These are phyloP conservation scores for Solanum hybrid DNA, from an alignment of 305 asterid species.

Conservation along the genomic window DNA sequence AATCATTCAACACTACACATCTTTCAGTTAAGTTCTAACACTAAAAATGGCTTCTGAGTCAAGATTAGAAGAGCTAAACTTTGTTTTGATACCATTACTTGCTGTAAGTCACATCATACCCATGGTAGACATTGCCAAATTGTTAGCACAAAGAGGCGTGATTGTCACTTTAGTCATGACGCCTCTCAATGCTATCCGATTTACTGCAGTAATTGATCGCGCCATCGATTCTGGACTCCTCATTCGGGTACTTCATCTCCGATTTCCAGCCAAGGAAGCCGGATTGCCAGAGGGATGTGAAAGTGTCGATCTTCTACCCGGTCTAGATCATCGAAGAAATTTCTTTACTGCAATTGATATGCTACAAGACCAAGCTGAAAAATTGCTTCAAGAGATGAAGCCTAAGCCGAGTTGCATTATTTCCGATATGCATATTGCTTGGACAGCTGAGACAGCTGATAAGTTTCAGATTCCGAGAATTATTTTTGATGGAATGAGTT, in stretches of 20 bases:
- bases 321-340: not conserved
- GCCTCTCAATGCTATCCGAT: constrained; percentile 15
- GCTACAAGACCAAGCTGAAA: constrained; percentile 8
- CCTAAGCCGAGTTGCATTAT: constrained; percentile 42
- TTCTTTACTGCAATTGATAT: constrained; percentile 19
- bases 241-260: constrained; percentile 15
- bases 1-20: not conserved
- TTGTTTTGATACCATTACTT: constrained; percentile 28
- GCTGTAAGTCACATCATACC: constrained; percentile 36
- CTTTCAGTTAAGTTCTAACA: not conserved
- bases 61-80: constrained; percentile 10
- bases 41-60: not conserved
- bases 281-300: constrained; percentile 42
- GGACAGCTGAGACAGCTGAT: constrained; percentile 25
- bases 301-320: constrained; percentile 22
- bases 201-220: constrained; percentile 7
- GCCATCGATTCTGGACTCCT: constrained; percentile 18
- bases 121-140: constrained; percentile 25
- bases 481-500: constrained; percentile 47
- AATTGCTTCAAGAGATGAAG: not conserved
- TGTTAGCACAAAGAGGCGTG: constrained; percentile 21
- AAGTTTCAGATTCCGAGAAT: constrained; percentile 35
- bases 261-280: constrained; percentile 14
- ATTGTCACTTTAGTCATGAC: constrained; percentile 26
- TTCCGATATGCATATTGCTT: constrained; percentile 27